These are phyloP conservation scores for Ogataea paraovalis DNA, from an alignment of 805 yeast genomes.

Conservation along the genomic window DNA sequence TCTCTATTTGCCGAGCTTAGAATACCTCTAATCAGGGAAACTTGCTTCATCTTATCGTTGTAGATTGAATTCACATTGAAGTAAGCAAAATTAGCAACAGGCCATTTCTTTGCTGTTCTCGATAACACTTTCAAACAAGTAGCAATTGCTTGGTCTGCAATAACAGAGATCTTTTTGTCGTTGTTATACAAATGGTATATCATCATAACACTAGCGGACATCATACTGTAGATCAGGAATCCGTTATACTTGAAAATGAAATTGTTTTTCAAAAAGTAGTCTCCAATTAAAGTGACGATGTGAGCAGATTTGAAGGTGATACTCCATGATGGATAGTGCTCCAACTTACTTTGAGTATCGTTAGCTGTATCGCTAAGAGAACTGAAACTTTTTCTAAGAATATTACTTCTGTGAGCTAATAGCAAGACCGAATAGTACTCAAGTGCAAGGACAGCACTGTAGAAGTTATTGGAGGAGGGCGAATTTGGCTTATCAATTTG, in stretches of 20 bases:
- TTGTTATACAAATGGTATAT: constrained; percentile 53
- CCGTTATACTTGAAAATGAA: constrained; percentile 36
- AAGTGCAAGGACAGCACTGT: constrained; percentile 55
- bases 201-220: constrained; percentile 65
- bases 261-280: constrained; percentile 54
- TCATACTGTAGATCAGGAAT: constrained; percentile 42
- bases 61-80: constrained; percentile 43
- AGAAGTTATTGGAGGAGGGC: constrained; percentile 35
- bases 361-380: constrained; percentile 14
- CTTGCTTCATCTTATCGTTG: constrained; percentile 30
- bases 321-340: constrained; percentile 65
- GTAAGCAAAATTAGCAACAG: constrained; percentile 48
- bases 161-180: constrained; percentile 20
- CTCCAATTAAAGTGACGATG: constrained; percentile 62
- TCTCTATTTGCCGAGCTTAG: constrained; percentile 10
- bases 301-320: constrained; percentile 79
- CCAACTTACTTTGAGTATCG: constrained; percentile 35
- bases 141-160: constrained; percentile 22
- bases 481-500: constrained; percentile 29
- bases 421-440: constrained; percentile 68
- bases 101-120: constrained; percentile 47
- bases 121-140: constrained; percentile 30
- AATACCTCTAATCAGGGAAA: constrained; percentile 19
- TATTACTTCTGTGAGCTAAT: constrained; percentile 66
- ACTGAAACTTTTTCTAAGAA: constrained; percentile 35